These are phyloP conservation scores for Panicum hallii DNA, from an alignment of 202 grass and related monocot genomes.

Conservation along the genomic window DNA sequence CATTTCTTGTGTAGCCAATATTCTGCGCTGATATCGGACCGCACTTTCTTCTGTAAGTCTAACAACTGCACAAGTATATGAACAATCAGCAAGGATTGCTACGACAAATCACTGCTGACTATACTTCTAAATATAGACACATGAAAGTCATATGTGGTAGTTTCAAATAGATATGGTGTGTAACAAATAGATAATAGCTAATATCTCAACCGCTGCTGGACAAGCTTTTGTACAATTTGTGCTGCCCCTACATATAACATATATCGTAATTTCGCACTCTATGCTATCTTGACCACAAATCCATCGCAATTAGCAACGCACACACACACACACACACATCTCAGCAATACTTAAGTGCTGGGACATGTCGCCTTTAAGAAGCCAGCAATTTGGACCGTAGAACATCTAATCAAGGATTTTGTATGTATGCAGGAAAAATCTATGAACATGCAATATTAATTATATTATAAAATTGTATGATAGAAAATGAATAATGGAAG, in stretches of 20 bases:
- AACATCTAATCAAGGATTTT: neutral
- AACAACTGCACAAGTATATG: conserved; percentile 63
- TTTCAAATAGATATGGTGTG: conserved; percentile 15
- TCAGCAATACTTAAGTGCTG: neutral
- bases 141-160: conserved; percentile 1
- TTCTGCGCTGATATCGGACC: conserved; percentile 76
- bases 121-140: conserved; percentile 8
- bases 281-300: neutral
- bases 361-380: neutral
- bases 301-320: neutral
- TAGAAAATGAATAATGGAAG: conserved; percentile 14
- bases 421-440: neutral
- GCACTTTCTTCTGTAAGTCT: conserved; percentile 92
- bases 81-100: conserved; percentile 41
- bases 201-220: neutral
- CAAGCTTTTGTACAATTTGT: neutral
- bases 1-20: conserved; percentile 90
- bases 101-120: conserved; percentile 14
- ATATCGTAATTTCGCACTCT: neutral
- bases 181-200: conserved; percentile 32
- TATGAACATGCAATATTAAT: conserved; percentile 10
- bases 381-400: neutral
- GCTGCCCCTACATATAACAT: neutral
- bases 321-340: neutral
- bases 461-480: conserved; percentile 19